Evolutionary conservation across 1,139 yeast genomes (phyloP).

Genomic region (Hansenula lynferdii): DNA sequence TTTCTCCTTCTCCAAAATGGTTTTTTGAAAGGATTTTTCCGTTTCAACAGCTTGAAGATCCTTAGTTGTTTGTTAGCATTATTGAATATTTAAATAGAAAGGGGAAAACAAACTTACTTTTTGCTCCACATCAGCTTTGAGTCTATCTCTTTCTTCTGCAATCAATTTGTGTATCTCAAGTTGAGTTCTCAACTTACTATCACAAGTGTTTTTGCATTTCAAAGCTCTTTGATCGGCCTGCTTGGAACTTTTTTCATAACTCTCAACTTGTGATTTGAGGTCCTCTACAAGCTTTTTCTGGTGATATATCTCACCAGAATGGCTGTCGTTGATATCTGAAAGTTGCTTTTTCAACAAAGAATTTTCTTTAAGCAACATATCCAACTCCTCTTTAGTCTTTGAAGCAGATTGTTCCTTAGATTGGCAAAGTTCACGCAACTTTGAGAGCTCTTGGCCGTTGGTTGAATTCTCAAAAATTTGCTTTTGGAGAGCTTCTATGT

Average conservation of each 20-base stretch:
- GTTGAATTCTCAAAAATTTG: not conserved
- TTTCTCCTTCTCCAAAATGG: not conserved
- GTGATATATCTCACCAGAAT: no score
- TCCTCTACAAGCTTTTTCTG: not conserved
- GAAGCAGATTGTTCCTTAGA: no score
- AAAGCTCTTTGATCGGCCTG: slow-evolving; percentile 7
- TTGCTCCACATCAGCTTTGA: not conserved
- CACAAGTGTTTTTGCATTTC: slow-evolving; percentile 10
- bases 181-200: slow-evolving; percentile 16
- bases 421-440: not conserved
- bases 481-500: not conserved
- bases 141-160: slow-evolving; percentile 14
- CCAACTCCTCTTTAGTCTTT: not conserved
- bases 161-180: slow-evolving; percentile 14
- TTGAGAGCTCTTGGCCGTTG: not conserved
- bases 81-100: no score
- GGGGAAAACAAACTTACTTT: no score
- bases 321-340: no score
- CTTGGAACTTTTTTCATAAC: slow-evolving; percentile 1
- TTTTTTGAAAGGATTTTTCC: not conserved
- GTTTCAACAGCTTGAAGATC: not conserved
- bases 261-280: slow-evolving; percentile 1
- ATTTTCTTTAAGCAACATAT: no score
- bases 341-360: no score
- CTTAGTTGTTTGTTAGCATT: not conserved